Base-by-base conservation (phyloP, 169 alveolate genomes). In the Plasmodium gaboni region DNA sequence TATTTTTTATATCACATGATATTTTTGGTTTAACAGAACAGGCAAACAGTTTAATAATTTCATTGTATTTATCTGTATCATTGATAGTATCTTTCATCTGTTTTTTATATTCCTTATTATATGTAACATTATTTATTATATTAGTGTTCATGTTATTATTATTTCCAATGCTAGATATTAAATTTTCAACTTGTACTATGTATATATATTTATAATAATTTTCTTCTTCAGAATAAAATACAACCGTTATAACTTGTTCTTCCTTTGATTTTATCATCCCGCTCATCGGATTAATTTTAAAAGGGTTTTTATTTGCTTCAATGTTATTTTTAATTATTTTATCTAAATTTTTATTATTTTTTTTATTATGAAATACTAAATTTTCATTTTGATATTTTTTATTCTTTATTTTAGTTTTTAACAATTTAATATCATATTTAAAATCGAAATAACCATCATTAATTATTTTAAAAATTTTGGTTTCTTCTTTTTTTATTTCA, bases 401-500 rank as follows among this genome's bases (percentile, higher is more conserved):
- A 68, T 76, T 76, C 50, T 57, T 83, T 67, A 83, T 57, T 44
- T 83, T 83, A 68, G 32, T 12, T 61, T 63, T 83, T 55, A 83
- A 51, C 28, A 83, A 57, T 68, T 83, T 83, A 1, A 83, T 83
- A 4, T 67, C 85, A 48, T 83, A 83, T 55, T 67, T 68, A 68
- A 83, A 83, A 50, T 83, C 91, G 69, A 83, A 83, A 51, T 67
- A 26, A 1, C 91, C 91, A 50, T 83, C 68, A 83, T 83, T 83
- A 15, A 83, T 83, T 12, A 83, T 83, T 67, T 83, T 67, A 83
- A 83, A 83, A 71, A 55, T 53, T 68, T 63, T 71, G 0, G 51
- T 51, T 83, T 83, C 91, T 57, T 83, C 91, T 50, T 83, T 83
- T 60, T 61, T 68, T 17, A 83, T 48, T 61, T 83, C 91, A 13